phyloP scores from a whole-genome alignment of 75 land plant species.

The Chamaecyparis obtusa region DNA sequence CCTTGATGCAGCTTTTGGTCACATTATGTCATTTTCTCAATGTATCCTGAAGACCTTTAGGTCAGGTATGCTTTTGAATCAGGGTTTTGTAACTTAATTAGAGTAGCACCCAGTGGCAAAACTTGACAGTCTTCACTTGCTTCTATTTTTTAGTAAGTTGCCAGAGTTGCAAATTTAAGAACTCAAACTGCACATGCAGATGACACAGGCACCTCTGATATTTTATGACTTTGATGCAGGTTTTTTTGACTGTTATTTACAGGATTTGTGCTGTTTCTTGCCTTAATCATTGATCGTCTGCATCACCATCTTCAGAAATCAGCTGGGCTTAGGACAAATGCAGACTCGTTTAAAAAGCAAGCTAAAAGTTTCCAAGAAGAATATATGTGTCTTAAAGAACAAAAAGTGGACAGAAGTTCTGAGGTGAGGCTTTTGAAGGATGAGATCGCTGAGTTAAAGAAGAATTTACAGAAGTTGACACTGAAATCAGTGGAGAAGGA shows the following conservation, averaged over 20 bases:
- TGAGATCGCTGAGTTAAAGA: conserved; percentile 38
- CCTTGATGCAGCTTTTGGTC: neutral
- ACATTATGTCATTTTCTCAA: neutral
- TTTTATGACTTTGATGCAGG: neutral
- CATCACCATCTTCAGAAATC: conserved; percentile 57
- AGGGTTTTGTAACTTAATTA: neutral
- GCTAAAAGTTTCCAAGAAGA: conserved; percentile 47
- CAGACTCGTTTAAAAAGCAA: conserved; percentile 40
- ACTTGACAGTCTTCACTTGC: neutral
- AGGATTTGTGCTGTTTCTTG: conserved; percentile 75
- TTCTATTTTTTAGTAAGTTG: neutral
- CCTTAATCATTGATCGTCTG: conserved; percentile 54
- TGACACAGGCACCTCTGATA: neutral
- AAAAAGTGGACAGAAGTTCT: conserved; percentile 36
- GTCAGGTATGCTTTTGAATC: neutral
- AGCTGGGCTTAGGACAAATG: conserved; percentile 18
- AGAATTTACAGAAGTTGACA: conserved; percentile 54
- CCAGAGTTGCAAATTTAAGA: neutral
- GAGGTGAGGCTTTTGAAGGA: conserved; percentile 44
- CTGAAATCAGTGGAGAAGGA: conserved; percentile 51
- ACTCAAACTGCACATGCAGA: neutral
- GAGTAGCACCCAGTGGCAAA: neutral
- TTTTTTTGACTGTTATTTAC: conserved; percentile 14
- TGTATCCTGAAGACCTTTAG: neutral
- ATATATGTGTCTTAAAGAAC: conserved; percentile 36